Conservation (phyloP, 73 alveolate genomes). For the Paramecium sexaurelia region DNA sequence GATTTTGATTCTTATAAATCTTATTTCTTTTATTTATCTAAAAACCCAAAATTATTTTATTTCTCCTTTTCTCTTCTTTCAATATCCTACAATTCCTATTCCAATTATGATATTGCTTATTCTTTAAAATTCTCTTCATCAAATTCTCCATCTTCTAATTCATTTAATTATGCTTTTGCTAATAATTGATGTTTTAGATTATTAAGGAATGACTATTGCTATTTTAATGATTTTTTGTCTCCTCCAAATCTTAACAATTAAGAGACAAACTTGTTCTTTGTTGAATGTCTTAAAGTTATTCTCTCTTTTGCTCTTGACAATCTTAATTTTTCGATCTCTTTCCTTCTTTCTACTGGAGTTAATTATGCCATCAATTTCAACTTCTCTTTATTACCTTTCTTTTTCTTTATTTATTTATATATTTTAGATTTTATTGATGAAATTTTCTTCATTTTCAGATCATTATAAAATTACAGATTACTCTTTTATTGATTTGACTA, state of each 20-base stretch:
- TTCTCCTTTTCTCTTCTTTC: constrained; percentile 10
- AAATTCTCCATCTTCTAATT: constrained; percentile 41
- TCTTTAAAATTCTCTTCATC: constrained; percentile 46
- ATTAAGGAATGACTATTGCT: constrained; percentile 2
- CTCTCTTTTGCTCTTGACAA: constrained; percentile 40
- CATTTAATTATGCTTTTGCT: constrained; percentile 18
- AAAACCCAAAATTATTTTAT: constrained; percentile 20
- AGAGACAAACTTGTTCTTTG: constrained; percentile 28
- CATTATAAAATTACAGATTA: not conserved
- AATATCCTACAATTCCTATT: constrained; percentile 16
- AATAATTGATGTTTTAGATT: constrained; percentile 13
- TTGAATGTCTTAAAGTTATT: constrained; percentile 43
- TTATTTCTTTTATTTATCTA: constrained; percentile 9
- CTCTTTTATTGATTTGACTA: not conserved
- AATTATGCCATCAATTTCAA: constrained; percentile 37
- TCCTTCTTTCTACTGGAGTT: constrained; percentile 52
- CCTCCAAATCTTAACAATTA: constrained; percentile 45
- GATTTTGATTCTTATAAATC: constrained; percentile 18
- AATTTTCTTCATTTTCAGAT: constrained; percentile 8
- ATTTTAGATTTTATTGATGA: constrained; percentile 27
- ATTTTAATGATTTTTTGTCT: constrained; percentile 5
- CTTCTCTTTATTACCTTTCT: not conserved
- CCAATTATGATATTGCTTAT: not conserved
- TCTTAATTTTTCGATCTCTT: constrained; percentile 30
- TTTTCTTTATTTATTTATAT: not conserved